phyloP scores from a whole-genome alignment of 2,329 filamentous ascomycete species.

The Botrytis hyacinthi region DNA sequence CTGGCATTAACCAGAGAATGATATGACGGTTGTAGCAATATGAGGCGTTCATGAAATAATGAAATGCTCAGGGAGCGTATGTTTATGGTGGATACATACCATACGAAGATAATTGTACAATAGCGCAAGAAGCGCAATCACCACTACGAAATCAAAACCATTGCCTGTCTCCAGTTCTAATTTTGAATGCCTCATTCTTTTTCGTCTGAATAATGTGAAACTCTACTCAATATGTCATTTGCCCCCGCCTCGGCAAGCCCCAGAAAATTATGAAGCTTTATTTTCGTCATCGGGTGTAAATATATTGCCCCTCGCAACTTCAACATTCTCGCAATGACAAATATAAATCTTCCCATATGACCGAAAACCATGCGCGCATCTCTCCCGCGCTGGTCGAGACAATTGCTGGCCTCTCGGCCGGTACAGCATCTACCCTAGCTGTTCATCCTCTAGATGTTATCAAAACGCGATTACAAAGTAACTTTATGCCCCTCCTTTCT shows the following conservation, averaged over 20 bases:
- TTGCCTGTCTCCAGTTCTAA: slow-evolving; percentile 16
- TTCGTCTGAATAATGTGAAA: not conserved
- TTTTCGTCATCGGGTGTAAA: slow-evolving; percentile 24
- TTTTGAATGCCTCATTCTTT: not conserved
- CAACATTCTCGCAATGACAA: slow-evolving; percentile 24
- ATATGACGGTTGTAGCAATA: slow-evolving; percentile 32
- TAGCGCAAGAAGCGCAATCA: slow-evolving; percentile 32
- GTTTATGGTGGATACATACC: slow-evolving; percentile 23
- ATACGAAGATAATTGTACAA: slow-evolving; percentile 35
- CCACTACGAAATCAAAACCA: slow-evolving; percentile 28
- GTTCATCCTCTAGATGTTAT: slow-evolving; percentile 93
- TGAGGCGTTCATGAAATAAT: slow-evolving; percentile 33
- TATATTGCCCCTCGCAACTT: slow-evolving; percentile 21
- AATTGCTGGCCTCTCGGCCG: slow-evolving; percentile 85
- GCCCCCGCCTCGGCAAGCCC: slow-evolving; percentile 27
- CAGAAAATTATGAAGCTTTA: slow-evolving; percentile 28
- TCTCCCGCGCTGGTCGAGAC: slow-evolving; percentile 81
- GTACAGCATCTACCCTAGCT: slow-evolving; percentile 78
- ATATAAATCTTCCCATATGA: slow-evolving; percentile 33
- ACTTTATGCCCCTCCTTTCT: slow-evolving; percentile 40
- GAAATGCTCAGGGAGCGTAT: slow-evolving; percentile 21
- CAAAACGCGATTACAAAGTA: slow-evolving; percentile 93
- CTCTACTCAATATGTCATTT: not conserved
- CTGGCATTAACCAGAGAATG: not conserved
- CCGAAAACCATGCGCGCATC: slow-evolving; percentile 51